phyloP scores from a whole-genome alignment of 768 basidiomycete species.

The Mycena haematopus region DNA sequence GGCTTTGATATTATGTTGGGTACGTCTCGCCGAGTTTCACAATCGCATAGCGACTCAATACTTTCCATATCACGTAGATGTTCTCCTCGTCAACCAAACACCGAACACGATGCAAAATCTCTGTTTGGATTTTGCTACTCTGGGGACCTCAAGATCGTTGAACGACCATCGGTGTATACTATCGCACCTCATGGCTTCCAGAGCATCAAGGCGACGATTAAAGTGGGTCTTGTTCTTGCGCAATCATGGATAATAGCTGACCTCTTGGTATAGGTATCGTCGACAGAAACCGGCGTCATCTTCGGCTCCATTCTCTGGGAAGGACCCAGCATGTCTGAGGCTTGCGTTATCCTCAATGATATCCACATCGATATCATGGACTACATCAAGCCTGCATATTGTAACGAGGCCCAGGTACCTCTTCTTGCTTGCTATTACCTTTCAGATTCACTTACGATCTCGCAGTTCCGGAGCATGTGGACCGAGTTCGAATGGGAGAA shows the following conservation, averaged over 20 bases:
- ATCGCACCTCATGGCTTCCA: conserved; percentile 97
- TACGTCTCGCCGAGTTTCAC: conserved; percentile 38
- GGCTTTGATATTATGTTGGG: conserved; percentile 96
- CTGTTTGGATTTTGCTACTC: conserved; percentile 95
- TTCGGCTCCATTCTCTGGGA: conserved; percentile 99
- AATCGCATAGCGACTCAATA: neutral
- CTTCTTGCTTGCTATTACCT: neutral
- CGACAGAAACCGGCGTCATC: conserved; percentile 98
- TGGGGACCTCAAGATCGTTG: conserved; percentile 98
- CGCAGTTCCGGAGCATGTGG: conserved; percentile 96
- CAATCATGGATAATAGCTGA: neutral
- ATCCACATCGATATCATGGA: conserved; percentile 99
- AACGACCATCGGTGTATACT: conserved; percentile 92
- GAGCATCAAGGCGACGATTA: conserved; percentile 98
- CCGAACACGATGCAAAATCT: conserved; percentile 94
- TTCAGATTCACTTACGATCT: neutral
- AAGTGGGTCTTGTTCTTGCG: conserved; percentile 48
- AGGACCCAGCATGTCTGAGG: conserved; percentile 84
- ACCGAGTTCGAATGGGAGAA: conserved; percentile 99
- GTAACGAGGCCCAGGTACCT: conserved; percentile 88
- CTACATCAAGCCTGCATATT: conserved; percentile 95
- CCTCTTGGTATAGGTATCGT: conserved; percentile 68
- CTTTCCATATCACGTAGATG: conserved; percentile 57
- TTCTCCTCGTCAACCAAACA: conserved; percentile 96
- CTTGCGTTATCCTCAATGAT: conserved; percentile 94